phyloP scores from a whole-genome alignment of 495 filamentous ascomycete species.

The Parathielavia hyrcaniae region DNA sequence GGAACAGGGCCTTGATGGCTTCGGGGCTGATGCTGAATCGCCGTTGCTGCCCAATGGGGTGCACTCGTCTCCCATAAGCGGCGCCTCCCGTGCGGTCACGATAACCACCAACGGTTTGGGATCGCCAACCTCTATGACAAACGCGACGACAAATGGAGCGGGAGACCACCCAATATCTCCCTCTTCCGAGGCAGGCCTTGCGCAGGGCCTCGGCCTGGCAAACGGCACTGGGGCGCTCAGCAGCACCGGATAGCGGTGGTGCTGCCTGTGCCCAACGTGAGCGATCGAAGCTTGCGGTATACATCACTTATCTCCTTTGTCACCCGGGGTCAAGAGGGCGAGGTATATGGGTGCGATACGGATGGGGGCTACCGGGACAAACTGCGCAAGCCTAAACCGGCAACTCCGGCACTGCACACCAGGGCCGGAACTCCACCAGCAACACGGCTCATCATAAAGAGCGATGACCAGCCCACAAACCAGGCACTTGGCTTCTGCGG shows the following conservation, averaged over 20 bases:
- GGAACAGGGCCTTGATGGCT: constrained; percentile 41
- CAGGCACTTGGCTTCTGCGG: too few relatives aligned
- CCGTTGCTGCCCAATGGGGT: constrained; percentile 33
- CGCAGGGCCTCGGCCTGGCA: constrained; percentile 26
- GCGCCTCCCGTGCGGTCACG: constrained; percentile 11
- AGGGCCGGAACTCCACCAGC: too few relatives aligned
- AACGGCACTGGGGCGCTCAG: constrained; percentile 26
- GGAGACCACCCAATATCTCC: constrained; percentile 29
- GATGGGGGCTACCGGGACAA: too few relatives aligned
- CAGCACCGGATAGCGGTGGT: constrained; percentile 11
- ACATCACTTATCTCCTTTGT: constrained; percentile 10
- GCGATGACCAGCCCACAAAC: too few relatives aligned
- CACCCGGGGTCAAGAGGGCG: background rate
- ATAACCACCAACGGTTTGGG: constrained; percentile 21
- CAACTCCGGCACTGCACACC: background rate
- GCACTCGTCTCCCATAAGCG: constrained; percentile 28
- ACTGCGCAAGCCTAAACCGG: background rate
- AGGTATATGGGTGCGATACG: too few relatives aligned
- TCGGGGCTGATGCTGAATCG: constrained; percentile 27
- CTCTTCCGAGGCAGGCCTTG: constrained; percentile 28
- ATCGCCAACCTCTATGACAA: constrained; percentile 18
- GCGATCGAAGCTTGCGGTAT: background rate
- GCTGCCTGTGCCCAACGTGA: background rate
- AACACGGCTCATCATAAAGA: too few relatives aligned
- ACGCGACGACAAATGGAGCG: constrained; percentile 15